Evolutionary conservation across 2,329 filamentous ascomycete genomes (phyloP), one percentile per base, ranked within the genome.

Genomic region (Chrysosporium keratinophilum): DNA sequence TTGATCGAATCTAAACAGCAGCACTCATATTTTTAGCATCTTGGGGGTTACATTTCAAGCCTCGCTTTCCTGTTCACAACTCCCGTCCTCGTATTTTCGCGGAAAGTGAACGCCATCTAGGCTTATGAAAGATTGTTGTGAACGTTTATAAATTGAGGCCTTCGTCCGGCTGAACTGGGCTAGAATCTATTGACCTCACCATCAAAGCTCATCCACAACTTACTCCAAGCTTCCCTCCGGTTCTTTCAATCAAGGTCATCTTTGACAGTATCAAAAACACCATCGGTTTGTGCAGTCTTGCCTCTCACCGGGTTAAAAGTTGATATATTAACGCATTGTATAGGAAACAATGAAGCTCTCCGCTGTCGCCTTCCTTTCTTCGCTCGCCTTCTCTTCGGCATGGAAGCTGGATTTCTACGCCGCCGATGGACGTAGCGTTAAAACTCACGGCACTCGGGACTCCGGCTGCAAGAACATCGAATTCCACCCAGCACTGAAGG

Each of bases 381-480:
- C 20, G 19, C 47, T 50, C 20, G 39, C 35, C n/a, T 10, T 50
- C 47, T 1, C 47, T 28, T 49, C 46, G 10, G 46, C 47, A 33
- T 50, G 37, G 47, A 50, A 50, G 10, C 15, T 50, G 14, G 39
- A 41, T 33, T 37, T 50, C 11, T 42, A 50, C 37, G 19, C 47
- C 6, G 41, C 35, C 28, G 47, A 50, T 17, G 35, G 35, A 12
- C 47, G 47, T 20, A 20, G 41, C 31, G 35, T 34, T n/a, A 34
- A 12, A 17, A 33, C 28, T 1, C 35, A 42, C 47, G 37, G 47
- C 5, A 50, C 35, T 20, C 33, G 15, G 11, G 47, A 50, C n/a
- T 41, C 39, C 15, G 39, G 39, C 20, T 50, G 47, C 20, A 34
- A 41, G 35, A 50, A 50, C 23, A 42, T 50, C 37, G 47, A 42